Percentiles rank a stretch among this genome's conserved stretches.
Conservation (phyloP, 2,329 filamentous ascomycete genomes). For the Claviceps spartinae region DNA sequence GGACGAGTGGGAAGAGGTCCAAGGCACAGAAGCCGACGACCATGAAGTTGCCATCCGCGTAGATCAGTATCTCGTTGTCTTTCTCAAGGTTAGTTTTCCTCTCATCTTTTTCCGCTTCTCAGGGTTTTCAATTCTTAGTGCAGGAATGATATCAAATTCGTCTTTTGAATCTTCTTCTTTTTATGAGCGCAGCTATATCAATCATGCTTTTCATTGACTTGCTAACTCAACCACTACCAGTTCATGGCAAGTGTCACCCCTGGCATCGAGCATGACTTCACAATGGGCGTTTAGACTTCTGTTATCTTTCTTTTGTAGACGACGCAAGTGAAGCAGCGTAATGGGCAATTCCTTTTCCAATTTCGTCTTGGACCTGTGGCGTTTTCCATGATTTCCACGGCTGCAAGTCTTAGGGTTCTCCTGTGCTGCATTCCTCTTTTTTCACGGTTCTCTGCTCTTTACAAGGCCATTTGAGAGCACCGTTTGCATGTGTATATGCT, state of each 20-base stretch:
- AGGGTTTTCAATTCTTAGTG: too few relatives aligned
- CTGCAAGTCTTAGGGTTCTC: too few relatives aligned
- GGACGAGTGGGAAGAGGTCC: constrained; percentile 54
- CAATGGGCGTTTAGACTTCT: constrained; percentile 65
- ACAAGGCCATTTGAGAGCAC: too few relatives aligned
- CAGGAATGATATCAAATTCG: too few relatives aligned
- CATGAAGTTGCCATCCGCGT: constrained; percentile 67
- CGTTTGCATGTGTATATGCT: too few relatives aligned
- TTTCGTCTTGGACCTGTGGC: too few relatives aligned
- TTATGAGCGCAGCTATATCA: background rate
- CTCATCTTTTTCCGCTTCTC: too few relatives aligned
- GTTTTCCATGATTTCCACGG: too few relatives aligned
- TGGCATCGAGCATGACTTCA: constrained; percentile 95
- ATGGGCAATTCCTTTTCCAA: background rate
- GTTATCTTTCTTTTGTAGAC: too few relatives aligned
- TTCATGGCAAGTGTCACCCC: constrained; percentile 86
- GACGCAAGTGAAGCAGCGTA: background rate
- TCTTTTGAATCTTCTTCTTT: background rate
- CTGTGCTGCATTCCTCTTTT: too few relatives aligned
- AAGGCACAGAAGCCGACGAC: constrained; percentile 49
- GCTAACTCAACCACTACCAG: constrained; percentile 16
- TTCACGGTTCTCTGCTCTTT: too few relatives aligned
- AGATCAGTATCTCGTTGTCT: constrained; percentile 81
- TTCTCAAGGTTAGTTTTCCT: constrained; percentile 51
- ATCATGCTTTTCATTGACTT: background rate